Evolutionary conservation across 768 basidiomycete species (phyloP), one percentile per base, ranked within the genome.

Genomic region (Naganishia antarctica): DNA sequence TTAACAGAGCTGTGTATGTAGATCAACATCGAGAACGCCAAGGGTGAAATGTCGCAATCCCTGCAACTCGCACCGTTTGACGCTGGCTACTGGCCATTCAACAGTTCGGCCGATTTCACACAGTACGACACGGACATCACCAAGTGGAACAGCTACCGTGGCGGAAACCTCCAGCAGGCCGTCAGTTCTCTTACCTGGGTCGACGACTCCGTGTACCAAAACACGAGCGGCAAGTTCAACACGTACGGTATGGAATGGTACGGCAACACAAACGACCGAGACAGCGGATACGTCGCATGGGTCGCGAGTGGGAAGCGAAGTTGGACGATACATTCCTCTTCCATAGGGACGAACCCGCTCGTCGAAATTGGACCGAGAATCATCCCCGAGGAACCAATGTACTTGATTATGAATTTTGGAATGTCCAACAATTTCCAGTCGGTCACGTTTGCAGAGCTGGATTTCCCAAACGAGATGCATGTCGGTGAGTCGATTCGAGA

Each of bases 301-400:
- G 85, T 83, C 50, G 84, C 84, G 66, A 80, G 85, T 65, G 86
- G 84, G 5, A 66, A 80, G 41, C 78, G 82, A 71, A 82, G 87
- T 0, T 97, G 93, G 91, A 57, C 43, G 26, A 29, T 64, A 9
- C 37, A 57, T 41, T 34, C 43, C 16, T 63, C 61, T n/a, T 48
- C 61, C 1, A 78, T 91, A n/a, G 87, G 84, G 4, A 78, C 91
- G 1, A 86, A 92, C 77, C 25, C 82, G 0, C 72, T 69, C 4
- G 79, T 83, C 0, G 66, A 85, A 61, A 81, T 98, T 51, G 80
- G 83, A 37, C 80, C 82, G 70, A 81, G 93, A 34, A 71, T 92
- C 16, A 85, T 85, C 62, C 81, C 91, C 4, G 90, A 93, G 72
- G 96, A 99, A 75, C 94, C 96, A 1, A 87, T 97, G 91, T 91